Base-by-base conservation (phyloP, 768 basidiomycete species). In the Mycena rebaudengoi region DNA sequence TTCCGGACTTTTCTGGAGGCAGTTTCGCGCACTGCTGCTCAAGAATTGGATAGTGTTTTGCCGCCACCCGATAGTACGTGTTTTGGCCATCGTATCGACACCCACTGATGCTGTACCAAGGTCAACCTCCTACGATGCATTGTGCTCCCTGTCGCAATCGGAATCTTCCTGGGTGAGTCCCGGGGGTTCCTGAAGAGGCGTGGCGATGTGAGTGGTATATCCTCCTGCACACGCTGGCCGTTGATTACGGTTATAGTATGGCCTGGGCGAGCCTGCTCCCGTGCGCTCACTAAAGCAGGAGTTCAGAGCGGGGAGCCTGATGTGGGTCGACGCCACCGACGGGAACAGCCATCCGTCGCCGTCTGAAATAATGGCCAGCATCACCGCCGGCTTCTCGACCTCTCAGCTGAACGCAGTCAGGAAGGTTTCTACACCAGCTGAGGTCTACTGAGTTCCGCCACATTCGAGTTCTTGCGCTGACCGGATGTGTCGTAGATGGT, bases 321-420 rank as follows among this genome's bases (percentile, higher is more conserved):
- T 83, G 50, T 87, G 86, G 86, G 76, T 80, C 0, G 86, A 86
- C 58, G 79, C 75, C 10, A 83, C 83, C 3, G 79, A 81, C 50
- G 77, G 80, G 10, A 77, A 78, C 7, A 77, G 75, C n/a, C 66
- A 74, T 4, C 81, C 83, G 0, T 78, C 81, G 0, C 77, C 83
- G 7, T 61, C 69, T 32, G 74, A 78, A 21, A 78, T 87, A 49
- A 86, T 87, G 74, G 53, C 75, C 16, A 75, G 73, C 46, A 74
- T 85, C 41, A 81, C 81, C 8, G 62, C 69, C 25, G 74, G 74
- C 5, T 82, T 85, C 61, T 62, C 70, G 11, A 35, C 70, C 1
- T 45, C 64, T 35, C 83, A 85, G 59, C 65, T 73, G 2, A 67
- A 65, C 2, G 74, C 74, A 3, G 74, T 87, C 37, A 70, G 73